Evolutionary conservation across 768 basidiomycete genomes (phyloP), one percentile per base, ranked within the genome.

Genomic region (Macrolepiota dolichaula): DNA sequence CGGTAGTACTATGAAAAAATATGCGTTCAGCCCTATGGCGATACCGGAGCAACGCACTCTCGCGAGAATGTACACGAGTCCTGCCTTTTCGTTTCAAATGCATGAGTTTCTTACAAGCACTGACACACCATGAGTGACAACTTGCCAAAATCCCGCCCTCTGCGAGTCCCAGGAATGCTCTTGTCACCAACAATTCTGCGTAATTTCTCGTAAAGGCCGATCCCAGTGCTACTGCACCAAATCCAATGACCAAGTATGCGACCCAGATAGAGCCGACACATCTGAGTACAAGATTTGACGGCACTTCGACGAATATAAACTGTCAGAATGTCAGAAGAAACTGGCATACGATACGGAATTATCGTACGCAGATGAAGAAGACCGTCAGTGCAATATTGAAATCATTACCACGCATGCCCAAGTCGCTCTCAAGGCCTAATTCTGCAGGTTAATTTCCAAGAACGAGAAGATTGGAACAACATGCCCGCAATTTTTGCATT

Each of bases 71-170:
- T 79, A 79, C 12, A 75, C 71, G 52, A 80, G 63, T 4, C 77
- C 79, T 10, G 76, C 73, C 76, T 77, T 59, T 32, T 49, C 46
- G 54, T 42, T 35, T 15, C 10, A n/a, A 56, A 10, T 22, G n/a
- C n/a, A n/a, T n/a, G n/a, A n/a, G 40, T 19, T 59, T 51, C 56
- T 46, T 35, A 35, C 57, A 29, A n/a, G 1, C 15, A 25, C 13
- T 17, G 55, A 46, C 15, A 42, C 32, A 17, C 25, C 42, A 27
- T 17, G 59, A 1, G 13, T 46, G 9, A 22, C 10, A 24, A 68
- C 73, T 29, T 53, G 77, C 78, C 70, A 80, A 60, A 0, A 77
- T 77, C 25, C 78, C 78, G 17, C 76, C 77, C 63, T 80, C 79
- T 29, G 75, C 71, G 17, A 79, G 69, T 37, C 78, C 77, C 15